A percentile compares a stretch with the other conserved stretches of the same genome.
These are phyloP conservation scores for Grigorovia humatica DNA, from an alignment of 805 yeast species.

Conservation along the genomic window DNA sequence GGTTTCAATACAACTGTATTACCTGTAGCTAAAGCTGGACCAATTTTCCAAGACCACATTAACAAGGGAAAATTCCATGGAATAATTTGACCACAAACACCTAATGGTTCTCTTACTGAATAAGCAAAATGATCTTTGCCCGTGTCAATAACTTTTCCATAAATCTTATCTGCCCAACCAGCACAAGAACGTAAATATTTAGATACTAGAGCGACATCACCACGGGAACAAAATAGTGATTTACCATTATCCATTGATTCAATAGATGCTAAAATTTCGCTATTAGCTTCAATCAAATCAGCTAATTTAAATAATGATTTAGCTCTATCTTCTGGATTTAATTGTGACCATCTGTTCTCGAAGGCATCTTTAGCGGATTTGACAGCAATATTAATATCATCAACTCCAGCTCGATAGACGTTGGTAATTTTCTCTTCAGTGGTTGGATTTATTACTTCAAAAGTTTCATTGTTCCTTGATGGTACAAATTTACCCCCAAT, in stretches of 20 bases:
- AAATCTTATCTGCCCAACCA: conserved; percentile 84
- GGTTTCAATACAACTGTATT: conserved; percentile 81
- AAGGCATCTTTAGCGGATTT: conserved; percentile 76
- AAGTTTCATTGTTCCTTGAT: conserved; percentile 48
- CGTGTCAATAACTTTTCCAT: conserved; percentile 67
- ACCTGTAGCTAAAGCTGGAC: conserved; percentile 88
- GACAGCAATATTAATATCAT: conserved; percentile 78
- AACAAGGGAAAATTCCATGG: conserved; percentile 96
- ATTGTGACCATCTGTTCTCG: conserved; percentile 62
- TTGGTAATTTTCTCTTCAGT: conserved; percentile 62
- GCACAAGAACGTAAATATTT: conserved; percentile 74
- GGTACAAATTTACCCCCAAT: conserved; percentile 68
- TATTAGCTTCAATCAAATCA: conserved; percentile 60
- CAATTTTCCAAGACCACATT: conserved; percentile 92
- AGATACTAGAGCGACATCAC: conserved; percentile 64
- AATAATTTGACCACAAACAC: conserved; percentile 91
- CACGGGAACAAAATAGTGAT: conserved; percentile 56
- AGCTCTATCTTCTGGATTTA: conserved; percentile 61
- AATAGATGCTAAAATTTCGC: conserved; percentile 63
- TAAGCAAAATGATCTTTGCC: conserved; percentile 64
- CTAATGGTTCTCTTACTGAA: conserved; percentile 82
- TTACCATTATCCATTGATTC: conserved; percentile 90
- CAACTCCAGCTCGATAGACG: conserved; percentile 66
- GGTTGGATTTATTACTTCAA: conserved; percentile 56
- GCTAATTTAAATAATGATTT: conserved; percentile 60